Evolutionary conservation across 2,329 filamentous ascomycete species (phyloP), one percentile per base, ranked within the genome.

Genomic region (Penicillium frequentans): DNA sequence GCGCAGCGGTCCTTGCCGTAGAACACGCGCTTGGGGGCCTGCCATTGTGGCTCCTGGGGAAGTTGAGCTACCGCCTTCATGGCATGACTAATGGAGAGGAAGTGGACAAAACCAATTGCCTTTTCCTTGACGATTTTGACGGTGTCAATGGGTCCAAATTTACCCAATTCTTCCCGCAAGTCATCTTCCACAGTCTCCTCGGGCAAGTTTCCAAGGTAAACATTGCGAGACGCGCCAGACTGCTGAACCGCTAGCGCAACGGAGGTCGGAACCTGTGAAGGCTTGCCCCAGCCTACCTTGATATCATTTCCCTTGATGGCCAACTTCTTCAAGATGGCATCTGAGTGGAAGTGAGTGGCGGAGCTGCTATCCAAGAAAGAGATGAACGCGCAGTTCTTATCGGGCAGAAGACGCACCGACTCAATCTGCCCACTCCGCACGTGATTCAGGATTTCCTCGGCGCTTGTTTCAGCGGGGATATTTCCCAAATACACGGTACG

Each of bases 371-470:
- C 95, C 64, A 99, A 83, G 81, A 99, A 99, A 8, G 95, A 99
- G 73, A 99, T 98, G 82, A 99, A 99, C 57, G 95, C 95, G 73
- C 95, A 99, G 83, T 98, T 99, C 90, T 98, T 99, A 79, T 99
- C 95, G 24, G 93, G 91, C 54, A 99, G 83, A 64, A 99, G 84
- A 67, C 95, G 90, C 52, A 99, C 95, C n/a, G 95, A 98, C 81
- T 99, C 95, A 69, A 99, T 98, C 74, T 98, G 95, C 24, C 95
- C 95, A 76, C 95, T 98, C 63, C 95, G 87, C 58, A 99, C 95
- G 71, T 99, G 95, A 63, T 93, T 90, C 55, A 99, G 81, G 63
- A 99, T 96, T 79, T 99, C 95, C 79, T 99, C 95, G 9, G 95
- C 93, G 49, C 90, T 88, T 8, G 95, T 99, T 79, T 99, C 95